Evolutionary conservation across 805 yeast genomes (phyloP), one percentile per base, ranked within the genome.

Genomic region (Starmerella riodocensis): DNA sequence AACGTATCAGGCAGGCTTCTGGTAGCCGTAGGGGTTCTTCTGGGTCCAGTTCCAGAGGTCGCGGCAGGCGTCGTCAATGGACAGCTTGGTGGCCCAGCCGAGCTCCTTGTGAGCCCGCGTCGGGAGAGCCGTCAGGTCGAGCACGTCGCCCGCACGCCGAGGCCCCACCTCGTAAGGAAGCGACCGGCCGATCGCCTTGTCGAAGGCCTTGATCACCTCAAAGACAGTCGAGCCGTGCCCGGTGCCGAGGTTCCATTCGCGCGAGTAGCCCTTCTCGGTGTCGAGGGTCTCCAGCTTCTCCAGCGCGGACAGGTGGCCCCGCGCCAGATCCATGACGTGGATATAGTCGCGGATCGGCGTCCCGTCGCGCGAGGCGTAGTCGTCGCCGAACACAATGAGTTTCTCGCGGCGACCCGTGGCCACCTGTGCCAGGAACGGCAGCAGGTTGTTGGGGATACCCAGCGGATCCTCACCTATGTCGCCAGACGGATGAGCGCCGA

Each of bases 401-500:
- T 76, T 72, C 29, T 74, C 76, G 35, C 80, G 65, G 54, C 81
- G 69, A 16, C 82, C 82, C 34, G 71, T 69, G 14, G 88, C 88
- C 9, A 79, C 86, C 57, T 79, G 84, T 3, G 85, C 81, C 54
- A 81, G 64, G 55, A 63, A 76, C 4, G 91, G 91, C 47, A 82
- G 63, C 50, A 81, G 60, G 51, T 81, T 80, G 60, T 78, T 78
- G 35, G 93, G 88, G 37, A 74, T 66, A 12, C 86, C 86, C 44
- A 71, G 63, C 6, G 86, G 86, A 55, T 80, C 86, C 53, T 82
- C 93, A 28, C 93, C 93, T 43, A 81, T 66, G 26, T 73, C 59
- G 11, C 91, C 91, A 2, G 83, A 73, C 3, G 86, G 81, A 55
- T 81, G 93, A 14, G 91, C 88, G 28, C 93, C 93, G 48, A 79